Conservation (phyloP, 306 rosid species). For the Ochetophila trinervis region DNA sequence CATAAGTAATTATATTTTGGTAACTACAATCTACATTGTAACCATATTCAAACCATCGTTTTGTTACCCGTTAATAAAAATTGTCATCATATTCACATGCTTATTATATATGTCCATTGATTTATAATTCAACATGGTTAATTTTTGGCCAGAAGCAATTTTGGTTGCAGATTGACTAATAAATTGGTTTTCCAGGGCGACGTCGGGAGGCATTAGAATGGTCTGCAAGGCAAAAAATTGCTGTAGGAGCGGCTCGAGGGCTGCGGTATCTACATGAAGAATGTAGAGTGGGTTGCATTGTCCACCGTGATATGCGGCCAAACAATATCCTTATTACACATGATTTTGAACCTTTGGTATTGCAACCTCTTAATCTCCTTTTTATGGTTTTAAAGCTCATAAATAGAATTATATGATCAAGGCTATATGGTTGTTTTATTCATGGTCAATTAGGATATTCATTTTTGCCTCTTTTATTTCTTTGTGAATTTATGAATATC, state of each 20-base stretch:
- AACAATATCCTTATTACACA: constrained; percentile 98
- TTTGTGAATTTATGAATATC: not conserved
- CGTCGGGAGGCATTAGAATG: constrained; percentile 71
- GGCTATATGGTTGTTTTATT: constrained; percentile 1
- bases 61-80: not conserved
- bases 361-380: constrained; percentile 1
- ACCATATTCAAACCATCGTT: too few species aligned
- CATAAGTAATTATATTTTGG: too few species aligned
- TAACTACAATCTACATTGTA: too few species aligned
- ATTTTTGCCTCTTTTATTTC: not conserved
- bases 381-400: not conserved
- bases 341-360: constrained; percentile 98
- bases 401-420: not conserved
- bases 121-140: not conserved
- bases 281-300: constrained; percentile 98
- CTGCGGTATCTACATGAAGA: constrained; percentile 97
- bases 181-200: constrained; percentile 52
- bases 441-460: not conserved
- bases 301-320: constrained; percentile 99
- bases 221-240: constrained; percentile 90
- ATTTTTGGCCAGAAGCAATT: constrained; percentile 1
- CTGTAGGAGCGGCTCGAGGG: constrained; percentile 97
- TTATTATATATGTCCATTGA: constrained; percentile 12
- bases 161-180: constrained; percentile 26
- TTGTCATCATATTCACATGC: not conserved